These are phyloP conservation scores for Dactylis glomerata DNA, from an alignment of 176 grass and related monocot genomes.

Conservation along the genomic window DNA sequence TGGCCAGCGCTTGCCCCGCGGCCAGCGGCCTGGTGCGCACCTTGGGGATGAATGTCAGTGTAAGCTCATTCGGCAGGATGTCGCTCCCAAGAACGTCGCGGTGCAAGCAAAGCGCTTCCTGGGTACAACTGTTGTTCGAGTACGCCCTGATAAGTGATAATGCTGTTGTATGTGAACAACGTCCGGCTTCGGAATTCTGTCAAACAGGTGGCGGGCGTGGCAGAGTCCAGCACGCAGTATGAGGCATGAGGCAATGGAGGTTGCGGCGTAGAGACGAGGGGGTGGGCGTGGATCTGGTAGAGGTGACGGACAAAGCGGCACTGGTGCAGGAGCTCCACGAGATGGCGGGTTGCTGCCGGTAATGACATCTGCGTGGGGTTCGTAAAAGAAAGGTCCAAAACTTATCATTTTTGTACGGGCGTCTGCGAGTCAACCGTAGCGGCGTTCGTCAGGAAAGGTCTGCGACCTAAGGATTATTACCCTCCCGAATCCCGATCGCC, in stretches of 20 bases:
- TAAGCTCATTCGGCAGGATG: no score
- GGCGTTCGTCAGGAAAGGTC: no score
- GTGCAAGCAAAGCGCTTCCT: slow-evolving; percentile 29
- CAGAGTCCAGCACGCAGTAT: slow-evolving; percentile 15
- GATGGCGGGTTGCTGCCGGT: background rate
- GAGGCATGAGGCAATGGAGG: background rate
- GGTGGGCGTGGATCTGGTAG: slow-evolving; percentile 27
- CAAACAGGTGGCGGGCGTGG: slow-evolving; percentile 28
- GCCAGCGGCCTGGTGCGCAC: no score
- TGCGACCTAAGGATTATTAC: no score
- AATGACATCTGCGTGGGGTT: background rate
- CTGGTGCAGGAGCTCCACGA: slow-evolving; percentile 12
- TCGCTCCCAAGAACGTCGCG: no score
- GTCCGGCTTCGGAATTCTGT: slow-evolving; percentile 25
- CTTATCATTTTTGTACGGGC: no score
- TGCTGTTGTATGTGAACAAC: slow-evolving; percentile 25
- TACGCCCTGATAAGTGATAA: slow-evolving; percentile 36
- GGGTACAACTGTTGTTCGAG: background rate
- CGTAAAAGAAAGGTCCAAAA: no score
- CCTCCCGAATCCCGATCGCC: no score
- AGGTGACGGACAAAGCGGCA: slow-evolving; percentile 23
- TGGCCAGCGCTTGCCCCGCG: no score
- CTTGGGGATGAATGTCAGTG: slow-evolving; percentile 28
- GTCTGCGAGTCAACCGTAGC: no score
- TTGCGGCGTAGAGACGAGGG: background rate